Evolutionary conservation across 192 early-diverging fungal genomes (phyloP).

Genomic region (Pecoramyces ruminantium): DNA sequence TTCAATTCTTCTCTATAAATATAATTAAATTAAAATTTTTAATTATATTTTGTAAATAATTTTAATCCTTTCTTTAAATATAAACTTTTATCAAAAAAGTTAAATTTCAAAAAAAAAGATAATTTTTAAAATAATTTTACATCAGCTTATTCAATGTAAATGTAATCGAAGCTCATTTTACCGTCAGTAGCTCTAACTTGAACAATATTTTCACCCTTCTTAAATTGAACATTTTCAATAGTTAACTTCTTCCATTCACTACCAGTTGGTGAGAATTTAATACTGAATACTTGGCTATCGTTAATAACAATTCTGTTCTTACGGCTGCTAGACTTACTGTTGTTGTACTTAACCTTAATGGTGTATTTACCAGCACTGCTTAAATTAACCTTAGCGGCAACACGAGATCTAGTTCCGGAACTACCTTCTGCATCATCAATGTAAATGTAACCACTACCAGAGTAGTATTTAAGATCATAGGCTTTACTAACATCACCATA

Average conservation of each 20-base stretch:
- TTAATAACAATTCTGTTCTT: background rate
- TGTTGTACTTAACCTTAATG: background rate
- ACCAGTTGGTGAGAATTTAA: background rate
- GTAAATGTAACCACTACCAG: background rate
- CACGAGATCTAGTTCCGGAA: background rate
- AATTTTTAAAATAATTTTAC: too few species aligned
- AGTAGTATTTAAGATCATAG: background rate
- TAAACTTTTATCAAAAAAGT: too few species aligned
- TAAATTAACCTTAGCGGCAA: background rate
- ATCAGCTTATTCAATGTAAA: background rate
- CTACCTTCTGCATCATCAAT: background rate
- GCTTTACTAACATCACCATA: background rate
- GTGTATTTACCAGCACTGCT: background rate
- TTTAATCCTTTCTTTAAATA: too few species aligned
- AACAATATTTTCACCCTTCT: background rate
- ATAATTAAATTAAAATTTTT: too few species aligned
- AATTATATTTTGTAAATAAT: too few species aligned
- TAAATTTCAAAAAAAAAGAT: too few species aligned
- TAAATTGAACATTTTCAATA: background rate
- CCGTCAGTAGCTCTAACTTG: background rate
- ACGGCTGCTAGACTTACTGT: background rate
- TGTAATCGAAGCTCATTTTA: background rate
- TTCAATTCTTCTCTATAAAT: too few species aligned
- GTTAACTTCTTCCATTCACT: background rate
- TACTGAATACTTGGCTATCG: background rate